Evolutionary conservation across 1,284 basidiomycete genomes (phyloP).

Genomic region (Melampsora larici-populina): DNA sequence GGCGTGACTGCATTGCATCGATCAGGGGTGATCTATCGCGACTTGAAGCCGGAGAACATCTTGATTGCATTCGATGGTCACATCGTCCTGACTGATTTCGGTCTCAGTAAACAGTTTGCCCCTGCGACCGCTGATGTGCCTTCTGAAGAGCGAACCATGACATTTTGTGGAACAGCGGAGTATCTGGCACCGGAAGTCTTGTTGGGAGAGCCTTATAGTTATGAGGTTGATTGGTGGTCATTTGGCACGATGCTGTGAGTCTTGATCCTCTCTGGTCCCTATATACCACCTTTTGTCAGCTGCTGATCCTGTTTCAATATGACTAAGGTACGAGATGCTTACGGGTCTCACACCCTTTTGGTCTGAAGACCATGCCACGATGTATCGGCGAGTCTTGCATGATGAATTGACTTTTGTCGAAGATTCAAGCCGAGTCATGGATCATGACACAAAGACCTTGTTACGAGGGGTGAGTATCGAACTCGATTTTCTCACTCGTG

Average conservation of each 20-base stretch:
- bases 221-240: constrained; percentile 97
- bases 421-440: constrained; percentile 68
- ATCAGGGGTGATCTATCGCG: constrained; percentile 69
- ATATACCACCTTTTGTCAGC: constrained; percentile 7
- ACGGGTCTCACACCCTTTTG: constrained; percentile 77
- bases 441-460: constrained; percentile 89
- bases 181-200: constrained; percentile 77
- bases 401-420: constrained; percentile 84
- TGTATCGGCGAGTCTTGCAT: constrained; percentile 86
- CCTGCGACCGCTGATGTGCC: constrained; percentile 46
- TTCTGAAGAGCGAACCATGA: constrained; percentile 65
- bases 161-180: constrained; percentile 69
- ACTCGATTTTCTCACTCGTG: constrained; percentile 37
- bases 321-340: constrained; percentile 38
- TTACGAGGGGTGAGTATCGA: constrained; percentile 74
- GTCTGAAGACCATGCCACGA: constrained; percentile 87
- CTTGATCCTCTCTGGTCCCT: constrained; percentile 69
- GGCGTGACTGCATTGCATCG: constrained; percentile 85
- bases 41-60: constrained; percentile 91
- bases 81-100: constrained; percentile 93
- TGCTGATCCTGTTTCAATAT: constrained; percentile 33
- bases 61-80: constrained; percentile 88
- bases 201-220: constrained; percentile 81
- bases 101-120: constrained; percentile 66
- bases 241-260: constrained; percentile 96